Base-by-base conservation (phyloP, 805 yeast genomes). In the Saturnispora saitoi region DNA sequence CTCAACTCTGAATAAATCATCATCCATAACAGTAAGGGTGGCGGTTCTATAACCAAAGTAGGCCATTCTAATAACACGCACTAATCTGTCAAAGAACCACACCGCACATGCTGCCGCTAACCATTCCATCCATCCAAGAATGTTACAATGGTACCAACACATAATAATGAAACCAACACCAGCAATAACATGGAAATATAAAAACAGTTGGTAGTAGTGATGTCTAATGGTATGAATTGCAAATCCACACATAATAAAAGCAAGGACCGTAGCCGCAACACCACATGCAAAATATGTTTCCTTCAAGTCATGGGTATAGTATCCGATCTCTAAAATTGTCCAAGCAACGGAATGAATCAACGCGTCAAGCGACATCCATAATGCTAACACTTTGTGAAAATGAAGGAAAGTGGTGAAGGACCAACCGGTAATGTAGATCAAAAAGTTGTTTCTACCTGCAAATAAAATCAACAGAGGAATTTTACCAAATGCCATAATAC, bases 311-410 rank as follows among this genome's bases (percentile, higher is more conserved):
- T 11, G 15, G 3, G 32, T 38, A 45, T 56, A 51, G 14, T 36
- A 14, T n/a, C 52, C 59, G 9, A 42, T 14, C 1, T 17, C 50
- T 20, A 39, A 32, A 28, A 51, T 48, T 1, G 71, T 65, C 55
- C 60, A 63, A 28, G 65, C 66, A 48, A 60, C 62, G 2, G 65
- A 69, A 50, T 75, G 79, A n/a, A 70, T 56, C 20, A 72, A 45
- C 30, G 63, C 59, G 54, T 72, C 58, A 30, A 70, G 19, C 43
- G 68, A 58, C 60, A 72, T 67, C 3, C 71, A 69, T 56, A 85
- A 70, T 2, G 85, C 81, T 42, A 75, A 63, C 82, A 86, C 78
- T 61, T 74, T 81, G 63, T 87, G 95, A 57, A 76, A 77, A 28
- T 72, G 69, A 56, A 79, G 57, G 54, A 73, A 73, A 36, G 71